phyloP scores from a whole-genome alignment of 345 rosid species.

The Aquilaria yunnanensis region DNA sequence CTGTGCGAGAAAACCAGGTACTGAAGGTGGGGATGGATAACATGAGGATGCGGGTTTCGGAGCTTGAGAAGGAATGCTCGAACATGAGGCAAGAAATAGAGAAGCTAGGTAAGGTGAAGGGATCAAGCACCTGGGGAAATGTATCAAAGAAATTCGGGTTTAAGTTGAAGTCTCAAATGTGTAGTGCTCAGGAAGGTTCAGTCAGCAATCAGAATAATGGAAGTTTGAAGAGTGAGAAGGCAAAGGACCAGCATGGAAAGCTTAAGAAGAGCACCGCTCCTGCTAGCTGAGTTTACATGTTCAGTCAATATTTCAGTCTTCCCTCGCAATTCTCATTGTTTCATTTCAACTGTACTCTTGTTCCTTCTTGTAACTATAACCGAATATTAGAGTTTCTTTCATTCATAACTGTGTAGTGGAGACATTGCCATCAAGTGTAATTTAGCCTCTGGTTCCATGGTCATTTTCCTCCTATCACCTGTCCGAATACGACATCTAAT shows the following conservation, averaged over 20 bases:
- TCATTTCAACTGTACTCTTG: slow-evolving; percentile 12
- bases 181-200: slow-evolving; percentile 90
- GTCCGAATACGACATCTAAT: too few relatives aligned
- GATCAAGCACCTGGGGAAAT: slow-evolving; percentile 46
- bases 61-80: slow-evolving; percentile 79
- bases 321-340: slow-evolving; percentile 13
- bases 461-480: too few relatives aligned
- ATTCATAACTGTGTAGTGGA: background rate
- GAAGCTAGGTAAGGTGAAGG: slow-evolving; percentile 53
- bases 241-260: slow-evolving; percentile 47
- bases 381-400: slow-evolving; percentile 6
- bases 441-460: too few relatives aligned
- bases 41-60: slow-evolving; percentile 89
- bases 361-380: slow-evolving; percentile 10
- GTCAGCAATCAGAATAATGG: slow-evolving; percentile 57
- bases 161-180: slow-evolving; percentile 90
- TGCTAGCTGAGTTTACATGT: slow-evolving; percentile 25
- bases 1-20: slow-evolving; percentile 94
- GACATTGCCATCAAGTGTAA: too few relatives aligned
- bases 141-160: slow-evolving; percentile 72
- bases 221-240: slow-evolving; percentile 49
- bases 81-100: slow-evolving; percentile 92
- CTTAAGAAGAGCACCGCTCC: slow-evolving; percentile 50
- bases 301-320: background rate
- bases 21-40: slow-evolving; percentile 95